Conservation (phyloP, 2,329 filamentous ascomycete genomes). For the Fusarium goolgardi region DNA sequence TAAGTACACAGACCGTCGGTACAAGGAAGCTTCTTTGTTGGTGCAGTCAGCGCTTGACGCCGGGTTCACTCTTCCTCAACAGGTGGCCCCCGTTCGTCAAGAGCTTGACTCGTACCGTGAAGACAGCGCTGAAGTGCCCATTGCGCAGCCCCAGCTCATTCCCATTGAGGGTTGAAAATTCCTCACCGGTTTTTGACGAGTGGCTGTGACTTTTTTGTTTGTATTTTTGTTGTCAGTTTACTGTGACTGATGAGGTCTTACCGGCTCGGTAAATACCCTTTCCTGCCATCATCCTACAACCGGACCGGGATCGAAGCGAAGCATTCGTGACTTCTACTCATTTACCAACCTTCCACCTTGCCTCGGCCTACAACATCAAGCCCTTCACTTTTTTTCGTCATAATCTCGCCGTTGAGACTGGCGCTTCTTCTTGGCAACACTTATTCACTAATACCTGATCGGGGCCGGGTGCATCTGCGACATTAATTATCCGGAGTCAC, state of each 20-base stretch:
- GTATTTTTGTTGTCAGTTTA: conserved; percentile 15
- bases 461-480: conserved; percentile 24
- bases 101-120: conserved; percentile 37
- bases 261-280: conserved; percentile 24
- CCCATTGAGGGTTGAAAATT: conserved; percentile 48
- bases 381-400: conserved; percentile 16
- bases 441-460: conserved; percentile 41
- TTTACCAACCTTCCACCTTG: conserved; percentile 7
- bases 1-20: conserved; percentile 90
- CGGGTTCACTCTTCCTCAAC: conserved; percentile 64
- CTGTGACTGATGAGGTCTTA: conserved; percentile 13
- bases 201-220: conserved; percentile 18
- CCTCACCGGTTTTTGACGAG: background rate
- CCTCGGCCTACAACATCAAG: conserved; percentile 12
- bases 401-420: conserved; percentile 23
- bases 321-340: conserved; percentile 13
- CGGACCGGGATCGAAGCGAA: conserved; percentile 34
- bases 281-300: conserved; percentile 4
- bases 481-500: conserved; percentile 25
- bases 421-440: conserved; percentile 27
- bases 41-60: conserved; percentile 79
- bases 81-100: conserved; percentile 54
- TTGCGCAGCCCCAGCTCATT: conserved; percentile 48
- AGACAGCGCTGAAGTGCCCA: conserved; percentile 45
- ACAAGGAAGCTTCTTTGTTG: conserved; percentile 84